Evolutionary conservation across 805 yeast species (phyloP).

Genomic region (Lachancea sp.): DNA sequence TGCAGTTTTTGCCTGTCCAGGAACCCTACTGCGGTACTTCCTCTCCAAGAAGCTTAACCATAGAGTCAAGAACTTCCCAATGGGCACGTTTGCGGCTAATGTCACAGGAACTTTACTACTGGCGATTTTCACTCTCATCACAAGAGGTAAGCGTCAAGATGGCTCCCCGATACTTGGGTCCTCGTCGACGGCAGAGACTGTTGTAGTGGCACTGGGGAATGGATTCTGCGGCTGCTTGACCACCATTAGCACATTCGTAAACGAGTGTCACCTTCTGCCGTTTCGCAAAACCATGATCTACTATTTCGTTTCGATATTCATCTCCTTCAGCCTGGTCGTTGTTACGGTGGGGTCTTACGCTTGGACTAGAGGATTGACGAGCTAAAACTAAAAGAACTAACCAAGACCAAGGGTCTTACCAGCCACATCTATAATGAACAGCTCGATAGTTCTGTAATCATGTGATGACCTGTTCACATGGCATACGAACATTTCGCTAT

Average conservation of each 20-base stretch:
- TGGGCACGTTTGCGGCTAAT: slow-evolving; percentile 49
- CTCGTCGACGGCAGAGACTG: slow-evolving; percentile 39
- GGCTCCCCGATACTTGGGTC: slow-evolving; percentile 29
- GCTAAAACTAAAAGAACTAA: background rate
- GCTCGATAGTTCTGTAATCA: no score
- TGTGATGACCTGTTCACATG: no score
- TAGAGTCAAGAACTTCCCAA: slow-evolving; percentile 41
- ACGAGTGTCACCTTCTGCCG: slow-evolving; percentile 47
- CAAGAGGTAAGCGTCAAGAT: slow-evolving; percentile 37
- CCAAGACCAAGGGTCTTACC: background rate
- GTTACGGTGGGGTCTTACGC: slow-evolving; percentile 64
- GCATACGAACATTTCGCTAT: no score
- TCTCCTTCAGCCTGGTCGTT: slow-evolving; percentile 45
- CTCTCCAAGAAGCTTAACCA: slow-evolving; percentile 47
- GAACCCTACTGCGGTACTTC: slow-evolving; percentile 52
- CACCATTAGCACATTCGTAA: slow-evolving; percentile 72
- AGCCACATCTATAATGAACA: background rate
- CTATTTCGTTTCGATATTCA: slow-evolving; percentile 40
- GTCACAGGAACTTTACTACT: slow-evolving; percentile 32
- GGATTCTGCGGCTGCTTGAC: slow-evolving; percentile 70
- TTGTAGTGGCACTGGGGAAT: slow-evolving; percentile 46
- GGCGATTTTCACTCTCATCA: slow-evolving; percentile 20
- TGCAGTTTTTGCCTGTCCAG: slow-evolving; percentile 65
- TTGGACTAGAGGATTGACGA: slow-evolving; percentile 47
- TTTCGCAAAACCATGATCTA: slow-evolving; percentile 43